A percentile compares a stretch with the other conserved stretches of the same genome.
These are phyloP conservation scores for Cladosporium sp. DNA, from an alignment of 2,329 filamentous ascomycete species.

Conservation along the genomic window DNA sequence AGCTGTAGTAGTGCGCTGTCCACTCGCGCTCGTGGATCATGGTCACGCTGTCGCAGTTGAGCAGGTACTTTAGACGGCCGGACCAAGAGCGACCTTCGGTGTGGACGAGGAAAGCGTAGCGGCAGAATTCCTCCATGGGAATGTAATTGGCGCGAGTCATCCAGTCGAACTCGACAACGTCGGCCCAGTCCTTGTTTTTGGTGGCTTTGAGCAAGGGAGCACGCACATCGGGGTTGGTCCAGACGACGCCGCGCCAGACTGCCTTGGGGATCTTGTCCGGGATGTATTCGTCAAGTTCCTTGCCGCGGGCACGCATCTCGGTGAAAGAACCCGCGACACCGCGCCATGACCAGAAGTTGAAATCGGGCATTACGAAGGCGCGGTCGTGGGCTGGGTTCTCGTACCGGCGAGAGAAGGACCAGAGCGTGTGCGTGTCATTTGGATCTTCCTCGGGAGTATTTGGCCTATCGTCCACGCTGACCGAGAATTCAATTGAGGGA, in stretches of 20 bases:
- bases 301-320: conserved; percentile 18
- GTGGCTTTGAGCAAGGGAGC: conserved; percentile 29
- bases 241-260: conserved; percentile 29
- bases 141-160: conserved; percentile 15
- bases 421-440: conserved; percentile 18
- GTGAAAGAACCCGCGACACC: conserved; percentile 23
- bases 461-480: conserved; percentile 36
- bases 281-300: conserved; percentile 21
- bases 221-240: conserved; percentile 25
- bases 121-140: conserved; percentile 24
- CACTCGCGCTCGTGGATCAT: conserved; percentile 27
- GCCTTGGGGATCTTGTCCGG: conserved; percentile 25
- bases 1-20: conserved; percentile 24
- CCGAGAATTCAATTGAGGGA: conserved; percentile 45
- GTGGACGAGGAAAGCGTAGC: conserved; percentile 25
- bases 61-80: conserved; percentile 27
- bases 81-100: conserved; percentile 29
- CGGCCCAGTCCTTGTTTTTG: conserved; percentile 31
- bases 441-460: conserved; percentile 11
- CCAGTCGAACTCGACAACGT: conserved; percentile 30
- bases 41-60: conserved; percentile 27
- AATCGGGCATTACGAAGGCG: conserved; percentile 49
- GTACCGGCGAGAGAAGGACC: conserved; percentile 19
- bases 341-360: conserved; percentile 47
- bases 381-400: conserved; percentile 28